Evolutionary conservation across 2,329 filamentous ascomycete genomes (phyloP).

Genomic region (Penicillium olsonii): DNA sequence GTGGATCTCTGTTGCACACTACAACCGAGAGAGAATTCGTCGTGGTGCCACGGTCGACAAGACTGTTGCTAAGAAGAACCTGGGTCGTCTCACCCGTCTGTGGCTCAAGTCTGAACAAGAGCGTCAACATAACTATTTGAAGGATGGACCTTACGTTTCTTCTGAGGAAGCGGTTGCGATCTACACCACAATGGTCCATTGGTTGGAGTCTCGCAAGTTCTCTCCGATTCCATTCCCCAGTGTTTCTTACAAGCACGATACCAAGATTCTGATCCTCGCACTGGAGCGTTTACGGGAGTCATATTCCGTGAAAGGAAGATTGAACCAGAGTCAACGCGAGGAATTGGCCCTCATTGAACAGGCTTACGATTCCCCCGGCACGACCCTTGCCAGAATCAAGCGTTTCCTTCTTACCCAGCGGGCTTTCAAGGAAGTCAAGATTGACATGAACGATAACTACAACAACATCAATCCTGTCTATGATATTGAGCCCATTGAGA

Average conservation of each 20-base stretch:
- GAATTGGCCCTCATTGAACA: conserved; percentile 96
- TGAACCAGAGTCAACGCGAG: conserved; percentile 97
- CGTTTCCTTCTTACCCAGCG: conserved; percentile 94
- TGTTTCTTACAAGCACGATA: conserved; percentile 99
- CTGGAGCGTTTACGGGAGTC: conserved; percentile 90
- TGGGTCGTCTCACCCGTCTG: conserved; percentile 87
- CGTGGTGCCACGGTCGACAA: conserved; percentile 97
- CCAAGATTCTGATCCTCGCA: conserved; percentile 95
- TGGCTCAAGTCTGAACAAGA: conserved; percentile 99
- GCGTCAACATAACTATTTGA: conserved; percentile 98
- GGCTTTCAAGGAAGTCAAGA: conserved; percentile 98
- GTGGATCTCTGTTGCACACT: conserved; percentile 99
- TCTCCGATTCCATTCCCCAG: conserved; percentile 98
- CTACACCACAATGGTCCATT: conserved; percentile 98
- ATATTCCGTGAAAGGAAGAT: conserved; percentile 93
- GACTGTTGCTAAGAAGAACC: conserved; percentile 98
- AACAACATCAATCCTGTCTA: conserved; percentile 99
- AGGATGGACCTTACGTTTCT: conserved; percentile 96
- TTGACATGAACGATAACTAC: conserved; percentile 99
- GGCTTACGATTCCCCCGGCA: conserved; percentile 96
- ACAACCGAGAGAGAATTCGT: conserved; percentile 96
- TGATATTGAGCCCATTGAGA: conserved; percentile 98
- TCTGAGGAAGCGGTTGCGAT: conserved; percentile 98
- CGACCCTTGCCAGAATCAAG: conserved; percentile 94
- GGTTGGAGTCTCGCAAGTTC: conserved; percentile 97